These are phyloP conservation scores for Inga laurina DNA, from an alignment of 306 rosid genomes.

Conservation along the genomic window DNA sequence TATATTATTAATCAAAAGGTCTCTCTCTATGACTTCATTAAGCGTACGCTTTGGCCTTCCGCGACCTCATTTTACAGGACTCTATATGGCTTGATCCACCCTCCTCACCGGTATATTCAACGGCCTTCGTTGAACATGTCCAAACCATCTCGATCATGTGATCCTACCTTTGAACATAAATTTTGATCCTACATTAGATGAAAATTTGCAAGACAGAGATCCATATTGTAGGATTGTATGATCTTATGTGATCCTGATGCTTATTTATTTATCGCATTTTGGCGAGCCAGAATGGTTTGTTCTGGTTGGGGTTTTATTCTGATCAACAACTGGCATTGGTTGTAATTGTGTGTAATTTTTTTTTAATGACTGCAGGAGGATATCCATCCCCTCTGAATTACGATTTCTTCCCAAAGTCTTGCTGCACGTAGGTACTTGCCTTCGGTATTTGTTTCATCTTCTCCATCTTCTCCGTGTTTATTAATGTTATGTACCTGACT, in stretches of 20 bases:
- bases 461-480: conserved; percentile 18
- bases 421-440: conserved; percentile 97
- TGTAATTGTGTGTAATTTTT: not conserved
- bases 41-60: no score
- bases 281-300: not conserved
- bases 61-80: no score
- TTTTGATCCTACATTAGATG: not conserved
- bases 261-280: not conserved
- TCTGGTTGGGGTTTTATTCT: not conserved
- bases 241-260: not conserved
- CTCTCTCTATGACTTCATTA: no score
- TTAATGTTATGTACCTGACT: conserved; percentile 12
- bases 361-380: conserved; percentile 59
- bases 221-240: not conserved
- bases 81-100: no score
- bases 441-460: conserved; percentile 32
- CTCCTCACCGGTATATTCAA: no score
- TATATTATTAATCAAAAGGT: no score
- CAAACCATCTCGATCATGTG: no score
- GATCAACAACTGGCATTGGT: conserved; percentile 12
- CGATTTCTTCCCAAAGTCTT: conserved; percentile 94
- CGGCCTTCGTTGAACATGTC: no score
- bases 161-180: not conserved
- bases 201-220: not conserved
- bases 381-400: conserved; percentile 97